Percentiles rank a stretch among this genome's conserved stretches.
phyloP scores from a whole-genome alignment of 2,329 filamentous ascomycete genomes.

The Dactylella cylindrospora region DNA sequence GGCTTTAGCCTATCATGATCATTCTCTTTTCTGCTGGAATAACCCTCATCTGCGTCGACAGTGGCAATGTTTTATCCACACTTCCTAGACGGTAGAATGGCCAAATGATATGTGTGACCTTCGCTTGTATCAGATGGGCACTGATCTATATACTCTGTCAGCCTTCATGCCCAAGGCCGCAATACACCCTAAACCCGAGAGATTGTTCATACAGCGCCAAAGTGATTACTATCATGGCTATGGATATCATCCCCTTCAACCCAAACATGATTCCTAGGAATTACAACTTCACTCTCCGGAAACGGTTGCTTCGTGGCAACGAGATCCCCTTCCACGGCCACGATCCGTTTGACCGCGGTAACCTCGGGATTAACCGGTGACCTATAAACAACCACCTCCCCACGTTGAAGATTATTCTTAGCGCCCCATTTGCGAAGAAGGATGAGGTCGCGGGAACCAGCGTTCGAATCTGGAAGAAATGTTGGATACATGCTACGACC shows the following conservation, averaged over 20 bases:
- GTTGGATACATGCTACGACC: slow-evolving; percentile 76
- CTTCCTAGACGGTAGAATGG: slow-evolving; percentile 64
- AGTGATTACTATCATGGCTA: slow-evolving; percentile 82
- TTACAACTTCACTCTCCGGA: slow-evolving; percentile 57
- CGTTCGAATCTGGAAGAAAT: slow-evolving; percentile 55
- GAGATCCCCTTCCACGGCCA: slow-evolving; percentile 61
- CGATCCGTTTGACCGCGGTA: slow-evolving; percentile 75
- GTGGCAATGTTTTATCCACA: slow-evolving; percentile 52
- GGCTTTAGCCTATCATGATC: too few relatives aligned
- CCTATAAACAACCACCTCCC: slow-evolving; percentile 70
- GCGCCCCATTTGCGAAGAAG: slow-evolving; percentile 63
- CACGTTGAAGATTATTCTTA: slow-evolving; percentile 63
- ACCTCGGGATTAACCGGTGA: slow-evolving; percentile 70
- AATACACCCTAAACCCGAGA: neutral
- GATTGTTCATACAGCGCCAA: slow-evolving; percentile 64
- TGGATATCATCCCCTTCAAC: slow-evolving; percentile 79
- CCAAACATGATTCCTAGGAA: slow-evolving; percentile 88
- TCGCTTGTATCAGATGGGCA: slow-evolving; percentile 67
- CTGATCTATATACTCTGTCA: slow-evolving; percentile 56
- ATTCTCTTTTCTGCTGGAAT: slow-evolving; percentile 12
- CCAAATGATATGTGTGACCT: slow-evolving; percentile 70
- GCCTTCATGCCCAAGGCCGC: slow-evolving; percentile 55
- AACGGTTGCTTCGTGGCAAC: slow-evolving; percentile 53
- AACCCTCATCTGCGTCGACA: slow-evolving; percentile 13
- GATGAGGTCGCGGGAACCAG: slow-evolving; percentile 58